phyloP scores from a whole-genome alignment of 331 rosid genomes.

The Acacia concinna region DNA sequence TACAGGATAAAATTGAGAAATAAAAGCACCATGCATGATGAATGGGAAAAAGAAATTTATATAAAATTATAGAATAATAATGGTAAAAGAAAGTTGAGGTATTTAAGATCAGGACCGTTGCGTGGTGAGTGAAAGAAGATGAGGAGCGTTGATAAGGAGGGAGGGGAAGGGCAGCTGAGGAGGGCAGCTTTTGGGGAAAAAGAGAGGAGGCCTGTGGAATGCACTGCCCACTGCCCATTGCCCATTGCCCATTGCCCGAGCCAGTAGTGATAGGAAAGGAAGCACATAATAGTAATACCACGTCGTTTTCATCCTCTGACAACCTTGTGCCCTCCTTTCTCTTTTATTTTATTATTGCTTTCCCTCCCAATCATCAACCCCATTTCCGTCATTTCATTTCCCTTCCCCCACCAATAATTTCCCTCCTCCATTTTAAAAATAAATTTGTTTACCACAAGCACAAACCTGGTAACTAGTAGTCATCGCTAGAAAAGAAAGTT shows the following conservation, averaged over 20 bases:
- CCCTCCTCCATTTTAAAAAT: too few species aligned
- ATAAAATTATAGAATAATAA: too few species aligned
- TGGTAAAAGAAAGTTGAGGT: not conserved
- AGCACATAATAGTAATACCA: constrained; percentile 38
- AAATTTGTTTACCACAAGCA: not conserved
- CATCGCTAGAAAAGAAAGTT: not conserved
- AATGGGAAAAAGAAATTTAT: too few species aligned
- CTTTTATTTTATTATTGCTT: not conserved
- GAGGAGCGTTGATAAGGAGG: constrained; percentile 26
- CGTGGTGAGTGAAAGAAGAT: not conserved
- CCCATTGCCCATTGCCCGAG: constrained; percentile 23
- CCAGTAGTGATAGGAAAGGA: constrained; percentile 35
- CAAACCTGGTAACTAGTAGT: not conserved
- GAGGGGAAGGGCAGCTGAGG: not conserved
- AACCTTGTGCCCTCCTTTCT: constrained; percentile 28
- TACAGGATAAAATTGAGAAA: too few species aligned
- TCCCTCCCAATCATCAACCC: not conserved
- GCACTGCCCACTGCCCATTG: constrained; percentile 40
- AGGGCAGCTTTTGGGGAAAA: constrained; percentile 37
- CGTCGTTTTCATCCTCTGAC: constrained; percentile 42
- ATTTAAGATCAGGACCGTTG: not conserved
- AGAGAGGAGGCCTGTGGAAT: constrained; percentile 46
- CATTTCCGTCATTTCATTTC: not conserved
- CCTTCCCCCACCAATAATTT: not conserved
- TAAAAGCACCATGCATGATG: too few species aligned